Base-by-base conservation (phyloP, 2,329 filamentous ascomycete genomes). In the Ciborinia camelliae region DNA sequence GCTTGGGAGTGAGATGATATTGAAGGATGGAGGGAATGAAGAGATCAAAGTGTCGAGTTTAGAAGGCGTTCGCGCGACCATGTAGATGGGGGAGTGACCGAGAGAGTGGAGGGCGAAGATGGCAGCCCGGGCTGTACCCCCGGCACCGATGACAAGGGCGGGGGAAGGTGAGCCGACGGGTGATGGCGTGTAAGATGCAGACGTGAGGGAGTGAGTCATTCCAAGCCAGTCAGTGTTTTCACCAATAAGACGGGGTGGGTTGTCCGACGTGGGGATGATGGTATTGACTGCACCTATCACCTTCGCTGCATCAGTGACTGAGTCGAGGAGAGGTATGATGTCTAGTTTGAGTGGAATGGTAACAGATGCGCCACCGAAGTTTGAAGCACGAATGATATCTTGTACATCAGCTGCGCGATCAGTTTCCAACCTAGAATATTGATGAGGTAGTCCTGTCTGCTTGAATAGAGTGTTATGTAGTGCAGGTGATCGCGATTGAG, bases 191-290 rank as follows among this genome's bases (percentile, higher is more conserved):
- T 73, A 74, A 32, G 68, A 68, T 26, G 66, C 67, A 7, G 73
- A 69, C 6, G 70, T 67, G 41, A 99, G 84, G 4, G 91, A 88
- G 70, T 90, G 86, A 2, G 90, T 86, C 87, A 99, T 99, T 68
- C 95, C 95, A 73, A 87, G 84, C 90, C 92, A 99, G 79, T 99
- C 95, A 15, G 95, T 99, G 77, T 99, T 99, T 75, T 93, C 90
- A 51, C 95, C 95, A 20, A 90, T 76, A 3, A 98, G 84, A 4
- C 81, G 83, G 57, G 77, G 54, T 9, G 70, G 64, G 4, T 64
- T 57, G 23, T 78, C 55, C 1, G 61, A 68, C 3, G 85, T 74
- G 0, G 90, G 88, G 35, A 97, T 86, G 72, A 99, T 89, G 23
- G 95, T 99, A 79, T 99, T 99, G 68, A 98, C 90, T 3, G 95